These are phyloP conservation scores for Trametes meyenii DNA, from an alignment of 768 basidiomycete species.

Conservation along the genomic window DNA sequence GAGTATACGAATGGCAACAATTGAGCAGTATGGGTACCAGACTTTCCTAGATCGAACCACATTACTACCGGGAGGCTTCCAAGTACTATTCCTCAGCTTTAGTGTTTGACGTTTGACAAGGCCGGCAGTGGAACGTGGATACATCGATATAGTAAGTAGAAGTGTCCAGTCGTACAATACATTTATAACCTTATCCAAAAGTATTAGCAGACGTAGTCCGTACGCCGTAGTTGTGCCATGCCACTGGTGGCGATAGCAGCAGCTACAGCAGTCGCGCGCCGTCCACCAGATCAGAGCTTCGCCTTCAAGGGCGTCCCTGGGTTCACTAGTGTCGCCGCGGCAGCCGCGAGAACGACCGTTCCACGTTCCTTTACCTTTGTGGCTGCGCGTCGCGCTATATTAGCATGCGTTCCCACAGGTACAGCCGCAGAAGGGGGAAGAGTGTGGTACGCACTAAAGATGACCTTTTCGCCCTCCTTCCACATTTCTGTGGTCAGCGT, in stretches of 20 bases:
- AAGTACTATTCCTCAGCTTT: too few relatives aligned
- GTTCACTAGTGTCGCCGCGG: conserved; percentile 74
- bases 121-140: too few relatives aligned
- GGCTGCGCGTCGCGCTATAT: conserved; percentile 43
- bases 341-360: conserved; percentile 70
- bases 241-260: too few relatives aligned
- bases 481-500: conserved; percentile 97
- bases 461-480: conserved; percentile 90
- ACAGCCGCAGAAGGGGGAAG: conserved; percentile 1
- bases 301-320: conserved; percentile 49
- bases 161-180: neutral
- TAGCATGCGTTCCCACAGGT: conserved; percentile 4
- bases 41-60: too few relatives aligned
- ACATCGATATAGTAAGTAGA: too few relatives aligned
- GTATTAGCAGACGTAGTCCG: neutral
- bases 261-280: neutral
- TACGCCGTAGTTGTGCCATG: neutral
- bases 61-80: too few relatives aligned
- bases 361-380: conserved; percentile 89
- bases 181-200: neutral
- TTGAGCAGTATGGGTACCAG: too few relatives aligned
- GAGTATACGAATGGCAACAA: too few relatives aligned
- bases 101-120: too few relatives aligned
- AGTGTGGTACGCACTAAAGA: conserved; percentile 75
- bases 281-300: conserved; percentile 50